Conservation (phyloP, 805 yeast species). For the Yamadazyma sp. region DNA sequence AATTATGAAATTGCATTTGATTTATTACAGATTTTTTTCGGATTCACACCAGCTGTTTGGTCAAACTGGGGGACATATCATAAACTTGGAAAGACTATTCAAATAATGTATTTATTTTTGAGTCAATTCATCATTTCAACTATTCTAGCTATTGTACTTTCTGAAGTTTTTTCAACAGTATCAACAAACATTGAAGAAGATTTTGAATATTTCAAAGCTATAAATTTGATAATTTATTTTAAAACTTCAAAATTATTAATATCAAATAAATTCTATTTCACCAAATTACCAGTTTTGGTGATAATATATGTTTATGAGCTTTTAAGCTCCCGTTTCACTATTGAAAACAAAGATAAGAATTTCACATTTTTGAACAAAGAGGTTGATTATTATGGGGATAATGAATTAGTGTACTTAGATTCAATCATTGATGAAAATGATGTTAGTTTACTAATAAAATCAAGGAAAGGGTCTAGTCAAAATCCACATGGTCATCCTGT, state of each 20-base stretch:
- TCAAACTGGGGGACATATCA: slow-evolving; percentile 50
- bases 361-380: slow-evolving; percentile 35
- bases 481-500: slow-evolving; percentile 6
- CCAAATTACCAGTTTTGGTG: slow-evolving; percentile 34
- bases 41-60: slow-evolving; percentile 63
- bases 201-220: slow-evolving; percentile 38
- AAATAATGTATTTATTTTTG: slow-evolving; percentile 49
- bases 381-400: slow-evolving; percentile 26
- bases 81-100: slow-evolving; percentile 43
- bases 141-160: slow-evolving; percentile 52
- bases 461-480: slow-evolving; percentile 24
- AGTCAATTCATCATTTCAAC: slow-evolving; percentile 55
- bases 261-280: slow-evolving; percentile 20
- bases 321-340: slow-evolving; percentile 15
- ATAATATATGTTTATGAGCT: slow-evolving; percentile 32
- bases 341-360: slow-evolving; percentile 17
- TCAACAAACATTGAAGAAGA: slow-evolving; percentile 34
- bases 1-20: slow-evolving; percentile 47
- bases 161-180: slow-evolving; percentile 36
- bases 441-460: slow-evolving; percentile 21
- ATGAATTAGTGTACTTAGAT: slow-evolving; percentile 23
- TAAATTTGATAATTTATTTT: slow-evolving; percentile 36
- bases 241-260: slow-evolving; percentile 21
- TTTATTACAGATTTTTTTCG: slow-evolving; percentile 51
- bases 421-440: slow-evolving; percentile 23